These are phyloP conservation scores for Colletotrichum sp. DNA, from an alignment of 2,329 filamentous ascomycete genomes.

Conservation along the genomic window DNA sequence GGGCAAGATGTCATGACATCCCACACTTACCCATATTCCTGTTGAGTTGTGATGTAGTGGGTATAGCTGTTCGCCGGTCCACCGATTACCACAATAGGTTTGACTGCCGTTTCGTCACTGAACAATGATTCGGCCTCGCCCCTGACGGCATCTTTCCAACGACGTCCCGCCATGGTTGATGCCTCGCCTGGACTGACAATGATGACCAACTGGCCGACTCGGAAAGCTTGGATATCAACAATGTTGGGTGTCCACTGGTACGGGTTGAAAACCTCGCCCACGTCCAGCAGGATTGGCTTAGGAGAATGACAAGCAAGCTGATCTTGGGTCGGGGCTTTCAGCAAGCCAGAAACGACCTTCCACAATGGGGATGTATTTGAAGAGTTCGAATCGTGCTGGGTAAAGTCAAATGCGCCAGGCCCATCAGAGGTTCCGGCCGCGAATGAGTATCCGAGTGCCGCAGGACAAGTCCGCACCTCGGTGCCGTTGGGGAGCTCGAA, in stretches of 20 bases:
- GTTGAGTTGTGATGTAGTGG: slow-evolving; percentile 75
- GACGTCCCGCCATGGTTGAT: slow-evolving; percentile 88
- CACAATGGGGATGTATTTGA: slow-evolving; percentile 79
- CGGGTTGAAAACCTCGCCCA: slow-evolving; percentile 75
- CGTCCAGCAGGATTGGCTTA: slow-evolving; percentile 86
- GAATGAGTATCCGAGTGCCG: slow-evolving; percentile 87
- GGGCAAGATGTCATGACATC: slow-evolving; percentile 14
- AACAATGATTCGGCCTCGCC: slow-evolving; percentile 50
- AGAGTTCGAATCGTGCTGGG: slow-evolving; percentile 76
- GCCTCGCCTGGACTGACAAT: slow-evolving; percentile 88
- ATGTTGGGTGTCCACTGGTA: slow-evolving; percentile 91
- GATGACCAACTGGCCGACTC: slow-evolving; percentile 83
- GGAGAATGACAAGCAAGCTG: slow-evolving; percentile 79
- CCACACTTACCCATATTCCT: slow-evolving; percentile 57
- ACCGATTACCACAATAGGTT: slow-evolving; percentile 79
- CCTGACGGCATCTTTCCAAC: slow-evolving; percentile 78
- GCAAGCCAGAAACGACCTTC: slow-evolving; percentile 72
- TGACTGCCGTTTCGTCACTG: slow-evolving; percentile 40
- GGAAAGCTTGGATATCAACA: slow-evolving; percentile 83
- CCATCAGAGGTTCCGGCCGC: slow-evolving; percentile 90
- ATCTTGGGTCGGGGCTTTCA: slow-evolving; percentile 70
- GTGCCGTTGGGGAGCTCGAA: slow-evolving; percentile 78
- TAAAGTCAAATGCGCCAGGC: slow-evolving; percentile 88
- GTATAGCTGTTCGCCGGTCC: slow-evolving; percentile 90
- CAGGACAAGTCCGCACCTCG: slow-evolving; percentile 76